A percentile compares a stretch with the other conserved stretches of the same genome.
These are phyloP conservation scores for Hibiscus mutabilis DNA, from an alignment of 345 rosid species.

Conservation along the genomic window DNA sequence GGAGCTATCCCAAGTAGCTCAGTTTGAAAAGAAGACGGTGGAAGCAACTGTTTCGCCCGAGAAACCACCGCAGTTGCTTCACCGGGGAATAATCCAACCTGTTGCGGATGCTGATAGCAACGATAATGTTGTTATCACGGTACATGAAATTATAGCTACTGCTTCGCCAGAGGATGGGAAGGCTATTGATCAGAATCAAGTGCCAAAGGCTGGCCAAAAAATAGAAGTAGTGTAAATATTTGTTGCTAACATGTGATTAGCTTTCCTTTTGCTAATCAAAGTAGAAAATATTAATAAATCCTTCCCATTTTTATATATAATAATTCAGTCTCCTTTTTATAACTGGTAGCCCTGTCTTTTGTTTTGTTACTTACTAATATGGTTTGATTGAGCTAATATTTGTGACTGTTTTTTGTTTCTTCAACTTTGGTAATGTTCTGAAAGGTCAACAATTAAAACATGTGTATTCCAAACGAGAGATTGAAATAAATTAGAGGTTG, in stretches of 20 bases:
- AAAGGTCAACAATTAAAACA: neutral
- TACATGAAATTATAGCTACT: constrained; percentile 19
- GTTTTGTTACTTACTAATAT: no score
- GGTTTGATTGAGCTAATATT: no score
- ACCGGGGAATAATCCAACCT: constrained; percentile 55
- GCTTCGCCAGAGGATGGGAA: constrained; percentile 25
- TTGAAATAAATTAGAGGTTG: neutral
- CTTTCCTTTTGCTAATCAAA: neutral
- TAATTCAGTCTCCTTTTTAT: no score
- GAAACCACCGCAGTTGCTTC: constrained; percentile 50
- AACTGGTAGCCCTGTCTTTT: no score
- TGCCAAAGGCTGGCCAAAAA: neutral
- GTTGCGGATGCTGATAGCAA: constrained; percentile 23
- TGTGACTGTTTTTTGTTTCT: neutral
- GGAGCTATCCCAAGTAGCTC: constrained; percentile 51
- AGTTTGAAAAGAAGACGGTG: constrained; percentile 38
- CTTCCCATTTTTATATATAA: neutral
- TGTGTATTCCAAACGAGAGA: neutral
- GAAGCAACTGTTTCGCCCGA: constrained; percentile 37
- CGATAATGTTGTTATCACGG: constrained; percentile 30
- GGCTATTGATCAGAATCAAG: neutral
- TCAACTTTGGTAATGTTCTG: neutral
- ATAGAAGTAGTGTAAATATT: constrained; percentile 1
- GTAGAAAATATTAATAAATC: constrained; percentile 6
- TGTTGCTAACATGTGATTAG: neutral